Evolutionary conservation across 257 asterid genomes (phyloP), one percentile per base, ranked within the genome.

Genomic region (Dorcoceras hygrometricum): DNA sequence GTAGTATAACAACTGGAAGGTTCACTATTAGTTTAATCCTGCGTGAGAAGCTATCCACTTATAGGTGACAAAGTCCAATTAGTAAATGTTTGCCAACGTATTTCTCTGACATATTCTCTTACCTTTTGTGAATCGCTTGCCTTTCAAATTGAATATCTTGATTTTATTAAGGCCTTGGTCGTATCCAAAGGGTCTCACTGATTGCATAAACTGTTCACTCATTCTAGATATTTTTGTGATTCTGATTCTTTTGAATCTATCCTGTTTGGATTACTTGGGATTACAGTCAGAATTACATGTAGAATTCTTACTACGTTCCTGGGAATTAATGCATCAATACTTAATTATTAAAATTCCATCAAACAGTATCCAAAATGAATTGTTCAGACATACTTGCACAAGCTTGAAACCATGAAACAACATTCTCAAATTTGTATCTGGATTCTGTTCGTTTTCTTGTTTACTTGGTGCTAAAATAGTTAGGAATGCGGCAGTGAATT

Each of bases 401-500:
- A 27, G 39, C 55, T 16, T 58, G 59, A 48, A 68, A 68, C 26
- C 54, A 18, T 62, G 65, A 61, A 39, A n/a, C n/a, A 16, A 53
- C 58, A 55, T 55, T 59, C 54, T 59, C 25, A 43, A 27, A 56
- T n/a, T n/a, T n/a, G n/a, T 57, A 34, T 18, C 57, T 65, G 75
- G 62, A 31, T 43, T 0, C 60, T 12, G 53, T 57, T 36, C 9
- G 4, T 36, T 57, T 19, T 22, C 16, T 63, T 24, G 18, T 31
- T 57, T 18, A 29, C 71, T 48, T 76, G 50, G 22, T 22, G 7
- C 50, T 23, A 63, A 59, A 59, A 63, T 26, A 10, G 50, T 53
- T 23, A 39, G 18, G 50, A 23, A 69, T 24, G 26, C 61, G 39
- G 61, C 28, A 20, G 61, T 34, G 19, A 50, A 36, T 71, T 59